Evolutionary conservation across 2,329 filamentous ascomycete genomes (phyloP).

Genomic region (Decorospora gaudefroyi): DNA sequence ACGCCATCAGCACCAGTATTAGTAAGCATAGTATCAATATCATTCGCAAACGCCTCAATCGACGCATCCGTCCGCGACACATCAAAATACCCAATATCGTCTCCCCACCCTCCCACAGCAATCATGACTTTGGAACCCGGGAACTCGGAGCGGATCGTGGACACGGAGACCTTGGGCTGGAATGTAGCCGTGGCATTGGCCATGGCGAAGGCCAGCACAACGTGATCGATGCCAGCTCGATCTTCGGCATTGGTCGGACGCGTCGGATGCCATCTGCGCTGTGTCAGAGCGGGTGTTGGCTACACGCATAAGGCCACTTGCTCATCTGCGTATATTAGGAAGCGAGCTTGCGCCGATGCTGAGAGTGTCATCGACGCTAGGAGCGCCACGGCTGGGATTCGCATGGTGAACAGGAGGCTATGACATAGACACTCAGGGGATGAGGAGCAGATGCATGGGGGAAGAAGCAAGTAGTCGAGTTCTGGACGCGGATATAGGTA

Average conservation of each 20-base stretch:
- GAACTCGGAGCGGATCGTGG: conserved; percentile 59
- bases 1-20: conserved; percentile 68
- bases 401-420: conserved; percentile 25
- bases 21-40: conserved; percentile 66
- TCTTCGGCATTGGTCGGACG: conserved; percentile 32
- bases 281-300: background rate
- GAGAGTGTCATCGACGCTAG: conserved; percentile 21
- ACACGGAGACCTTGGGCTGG: conserved; percentile 59
- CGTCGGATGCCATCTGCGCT: conserved; percentile 40
- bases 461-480: background rate
- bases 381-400: conserved; percentile 18
- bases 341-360: conserved; percentile 29
- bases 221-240: conserved; percentile 45
- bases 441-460: background rate
- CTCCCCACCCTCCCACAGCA: conserved; percentile 76
- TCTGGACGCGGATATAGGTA: background rate
- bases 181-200: conserved; percentile 54
- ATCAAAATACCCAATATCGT: conserved; percentile 64
- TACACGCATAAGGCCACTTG: conserved; percentile 19
- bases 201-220: conserved; percentile 43
- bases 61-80: conserved; percentile 59
- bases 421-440: background rate
- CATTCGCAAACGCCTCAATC: conserved; percentile 64
- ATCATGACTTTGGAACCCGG: conserved; percentile 66
- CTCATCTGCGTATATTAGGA: conserved; percentile 44